Percentiles rank a stretch among this genome's conserved stretches.
Conservation (phyloP, 345 rosid genomes). For the Acer negundo region DNA sequence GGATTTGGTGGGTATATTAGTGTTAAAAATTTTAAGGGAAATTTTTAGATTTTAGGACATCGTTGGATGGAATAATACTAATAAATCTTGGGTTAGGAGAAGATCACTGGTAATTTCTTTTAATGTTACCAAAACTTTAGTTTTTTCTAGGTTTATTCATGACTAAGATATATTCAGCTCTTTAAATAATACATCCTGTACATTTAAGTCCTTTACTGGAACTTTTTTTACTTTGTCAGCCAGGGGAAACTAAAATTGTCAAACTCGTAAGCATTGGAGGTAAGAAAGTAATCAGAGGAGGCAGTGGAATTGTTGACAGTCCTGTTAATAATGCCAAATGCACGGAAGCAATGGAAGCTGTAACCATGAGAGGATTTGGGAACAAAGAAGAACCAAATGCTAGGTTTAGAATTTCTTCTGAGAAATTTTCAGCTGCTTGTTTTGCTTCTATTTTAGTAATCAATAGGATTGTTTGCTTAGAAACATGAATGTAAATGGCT, state of each 20-base stretch:
- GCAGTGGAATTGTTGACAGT: conserved; percentile 76
- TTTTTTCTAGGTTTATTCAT: conserved; percentile 9
- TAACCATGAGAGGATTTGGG: conserved; percentile 44
- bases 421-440: conserved; percentile 22
- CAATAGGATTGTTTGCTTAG: conserved; percentile 11
- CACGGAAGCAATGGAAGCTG: conserved; percentile 45
- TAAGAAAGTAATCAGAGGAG: conserved; percentile 75
- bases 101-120: not conserved
- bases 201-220: conserved; percentile 17
- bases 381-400: conserved; percentile 61
- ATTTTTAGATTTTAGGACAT: not conserved
- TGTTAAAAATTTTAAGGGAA: not conserved
- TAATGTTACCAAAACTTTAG: not conserved
- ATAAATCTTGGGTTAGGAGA: conserved; percentile 6
- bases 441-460: conserved; percentile 14
- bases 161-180: conserved; percentile 12
- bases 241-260: conserved; percentile 83
- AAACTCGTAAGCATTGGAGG: conserved; percentile 87
- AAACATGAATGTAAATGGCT: not conserved
- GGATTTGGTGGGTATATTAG: conserved; percentile 3
- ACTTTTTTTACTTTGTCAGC: conserved; percentile 53
- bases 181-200: not conserved
- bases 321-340: conserved; percentile 44
- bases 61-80: not conserved
- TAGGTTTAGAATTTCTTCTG: conserved; percentile 51